phyloP scores from a whole-genome alignment of 176 grass and related monocot genomes.

The Aegilops sharonensis region DNA sequence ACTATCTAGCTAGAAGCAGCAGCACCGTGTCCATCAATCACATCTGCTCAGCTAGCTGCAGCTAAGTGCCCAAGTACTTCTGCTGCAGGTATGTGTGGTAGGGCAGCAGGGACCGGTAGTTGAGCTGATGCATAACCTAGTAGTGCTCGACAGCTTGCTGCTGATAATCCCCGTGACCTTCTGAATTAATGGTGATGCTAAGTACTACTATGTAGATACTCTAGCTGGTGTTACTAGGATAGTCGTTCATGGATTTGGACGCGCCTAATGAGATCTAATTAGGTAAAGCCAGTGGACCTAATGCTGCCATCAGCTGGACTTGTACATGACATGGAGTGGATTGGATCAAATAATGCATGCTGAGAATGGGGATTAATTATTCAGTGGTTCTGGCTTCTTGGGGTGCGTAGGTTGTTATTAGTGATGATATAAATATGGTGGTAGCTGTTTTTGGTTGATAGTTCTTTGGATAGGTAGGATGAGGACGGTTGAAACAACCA shows the following conservation, averaged over 20 bases:
- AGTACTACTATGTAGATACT: neutral
- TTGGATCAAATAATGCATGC: constrained; percentile 19
- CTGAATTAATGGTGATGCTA: neutral
- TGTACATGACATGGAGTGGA: constrained; percentile 13
- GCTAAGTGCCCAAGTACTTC: constrained; percentile 14
- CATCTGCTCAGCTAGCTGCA: constrained; percentile 17
- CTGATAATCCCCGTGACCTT: constrained; percentile 24
- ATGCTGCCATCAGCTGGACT: constrained; percentile 25
- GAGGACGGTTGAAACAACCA: constrained; percentile 45
- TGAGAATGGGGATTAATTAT: neutral
- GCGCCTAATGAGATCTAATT: constrained; percentile 11
- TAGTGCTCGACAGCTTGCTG: constrained; percentile 39
- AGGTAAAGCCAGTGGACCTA: constrained; percentile 30
- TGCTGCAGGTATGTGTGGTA: constrained; percentile 19
- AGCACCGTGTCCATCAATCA: neutral
- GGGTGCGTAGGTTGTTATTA: constrained; percentile 17
- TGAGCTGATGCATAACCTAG: constrained; percentile 31
- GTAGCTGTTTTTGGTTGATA: constrained; percentile 24
- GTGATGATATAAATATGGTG: neutral
- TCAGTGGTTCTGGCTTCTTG: constrained; percentile 18
- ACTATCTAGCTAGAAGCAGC: neutral
- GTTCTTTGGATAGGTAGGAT: constrained; percentile 35
- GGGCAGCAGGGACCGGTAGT: constrained; percentile 32
- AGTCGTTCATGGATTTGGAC: constrained; percentile 5
- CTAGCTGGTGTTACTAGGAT: neutral